Evolutionary conservation across 352 stramenopile species (phyloP).

Genomic region (Phytophthora sp.): DNA sequence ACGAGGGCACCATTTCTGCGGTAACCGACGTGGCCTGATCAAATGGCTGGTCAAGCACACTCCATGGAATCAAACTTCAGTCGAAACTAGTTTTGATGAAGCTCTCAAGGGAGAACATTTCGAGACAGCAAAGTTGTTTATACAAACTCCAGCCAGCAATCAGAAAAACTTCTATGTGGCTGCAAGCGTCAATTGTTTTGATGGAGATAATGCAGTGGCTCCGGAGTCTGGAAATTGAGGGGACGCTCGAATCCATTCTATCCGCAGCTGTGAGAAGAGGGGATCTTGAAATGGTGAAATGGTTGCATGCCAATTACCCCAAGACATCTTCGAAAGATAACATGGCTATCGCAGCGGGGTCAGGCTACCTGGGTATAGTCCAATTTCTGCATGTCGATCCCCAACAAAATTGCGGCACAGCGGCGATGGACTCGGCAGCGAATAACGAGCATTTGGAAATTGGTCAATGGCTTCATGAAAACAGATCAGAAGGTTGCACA

Average conservation of each 20-base stretch:
- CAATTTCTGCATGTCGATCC: slow-evolving; percentile 11
- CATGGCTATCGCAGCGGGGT: slow-evolving; percentile 3
- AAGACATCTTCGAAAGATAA: too few relatives aligned
- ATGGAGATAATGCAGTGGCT: too few relatives aligned
- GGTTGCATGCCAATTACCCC: slow-evolving; percentile 8
- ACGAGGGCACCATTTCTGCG: not conserved
- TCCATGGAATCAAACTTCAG: slow-evolving; percentile 1
- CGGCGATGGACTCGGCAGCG: not conserved
- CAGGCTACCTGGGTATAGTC: slow-evolving; percentile 20
- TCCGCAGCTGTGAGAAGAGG: too few relatives aligned
- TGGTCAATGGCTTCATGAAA: slow-evolving; percentile 14
- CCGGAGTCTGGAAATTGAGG: too few relatives aligned
- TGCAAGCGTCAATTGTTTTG: not conserved
- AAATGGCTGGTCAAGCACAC: slow-evolving; percentile 26
- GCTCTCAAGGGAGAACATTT: slow-evolving; percentile 21
- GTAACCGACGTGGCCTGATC: not conserved
- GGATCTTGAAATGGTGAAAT: slow-evolving; percentile 20
- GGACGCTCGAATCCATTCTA: too few relatives aligned
- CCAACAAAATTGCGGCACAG: not conserved
- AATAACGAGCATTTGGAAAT: slow-evolving; percentile 6
- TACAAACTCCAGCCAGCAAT: not conserved
- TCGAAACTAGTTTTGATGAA: slow-evolving; percentile 3
- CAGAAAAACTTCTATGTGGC: not conserved
- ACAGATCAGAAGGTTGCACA: not conserved
- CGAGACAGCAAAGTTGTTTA: slow-evolving; percentile 15